Conservation (phyloP, 495 filamentous ascomycete genomes). For the Neurospora africana region DNA sequence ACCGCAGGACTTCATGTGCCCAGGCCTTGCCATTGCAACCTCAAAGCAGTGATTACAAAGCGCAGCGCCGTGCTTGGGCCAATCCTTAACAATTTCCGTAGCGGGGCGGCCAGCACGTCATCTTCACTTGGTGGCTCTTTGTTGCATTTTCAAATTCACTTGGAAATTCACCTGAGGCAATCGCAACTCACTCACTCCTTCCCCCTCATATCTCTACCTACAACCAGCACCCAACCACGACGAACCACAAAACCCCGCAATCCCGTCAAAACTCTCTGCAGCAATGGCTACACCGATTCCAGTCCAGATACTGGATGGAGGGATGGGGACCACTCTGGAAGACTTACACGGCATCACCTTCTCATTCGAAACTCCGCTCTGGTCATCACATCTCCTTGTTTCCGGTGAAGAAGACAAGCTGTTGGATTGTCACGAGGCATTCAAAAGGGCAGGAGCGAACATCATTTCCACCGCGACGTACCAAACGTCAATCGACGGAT, state of each 20-base stretch:
- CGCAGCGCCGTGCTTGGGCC: background rate
- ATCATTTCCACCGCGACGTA: constrained; percentile 56
- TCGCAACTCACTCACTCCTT: background rate
- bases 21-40: background rate
- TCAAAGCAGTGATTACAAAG: background rate
- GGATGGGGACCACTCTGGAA: constrained; percentile 56
- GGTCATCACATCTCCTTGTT: constrained; percentile 55
- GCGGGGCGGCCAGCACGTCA: background rate
- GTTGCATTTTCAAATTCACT: background rate
- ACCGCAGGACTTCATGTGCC: background rate
- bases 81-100: background rate
- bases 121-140: background rate
- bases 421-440: constrained; percentile 41
- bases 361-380: constrained; percentile 40
- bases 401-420: constrained; percentile 37
- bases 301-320: constrained; percentile 51
- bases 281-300: constrained; percentile 6
- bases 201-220: background rate
- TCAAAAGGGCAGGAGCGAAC: constrained; percentile 43
- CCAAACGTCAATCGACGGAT: constrained; percentile 47
- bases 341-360: constrained; percentile 41
- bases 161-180: background rate
- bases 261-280: background rate
- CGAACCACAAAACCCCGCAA: background rate
- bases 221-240: background rate